Evolutionary conservation across 192 early-diverging fungal species (phyloP).

Genomic region (Coemansia sp.): DNA sequence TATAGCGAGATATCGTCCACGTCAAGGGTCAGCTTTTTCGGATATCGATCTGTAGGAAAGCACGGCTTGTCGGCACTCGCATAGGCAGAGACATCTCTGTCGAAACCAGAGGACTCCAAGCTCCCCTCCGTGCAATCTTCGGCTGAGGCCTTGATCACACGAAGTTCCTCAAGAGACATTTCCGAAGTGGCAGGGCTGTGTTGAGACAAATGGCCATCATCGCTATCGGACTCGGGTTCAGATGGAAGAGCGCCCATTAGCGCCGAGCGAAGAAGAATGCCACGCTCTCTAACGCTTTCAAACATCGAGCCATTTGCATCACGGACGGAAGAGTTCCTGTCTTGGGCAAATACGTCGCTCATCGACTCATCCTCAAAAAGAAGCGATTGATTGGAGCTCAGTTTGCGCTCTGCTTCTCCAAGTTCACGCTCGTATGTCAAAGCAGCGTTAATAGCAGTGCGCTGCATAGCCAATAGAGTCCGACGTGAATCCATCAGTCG

Average conservation of each 20-base stretch:
- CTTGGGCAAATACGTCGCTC: neutral
- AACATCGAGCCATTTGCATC: conserved; percentile 28
- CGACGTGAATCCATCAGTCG: conserved; percentile 45
- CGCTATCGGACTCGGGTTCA: too few relatives aligned
- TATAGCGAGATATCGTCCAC: conserved; percentile 4
- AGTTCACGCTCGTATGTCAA: conserved; percentile 51
- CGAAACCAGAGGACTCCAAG: too few relatives aligned
- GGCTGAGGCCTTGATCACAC: too few relatives aligned
- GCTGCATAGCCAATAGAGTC: conserved; percentile 52
- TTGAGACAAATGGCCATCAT: too few relatives aligned
- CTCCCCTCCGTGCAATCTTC: too few relatives aligned
- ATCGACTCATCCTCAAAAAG: neutral
- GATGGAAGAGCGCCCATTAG: conserved; percentile 23
- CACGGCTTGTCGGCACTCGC: neutral
- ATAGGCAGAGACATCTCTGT: too few relatives aligned
- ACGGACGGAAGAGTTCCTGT: neutral
- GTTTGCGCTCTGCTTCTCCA: conserved; percentile 40
- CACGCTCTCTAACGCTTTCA: conserved; percentile 46
- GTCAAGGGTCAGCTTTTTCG: neutral
- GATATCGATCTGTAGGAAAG: conserved; percentile 3
- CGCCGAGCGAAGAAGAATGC: conserved; percentile 45
- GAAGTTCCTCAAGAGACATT: too few relatives aligned
- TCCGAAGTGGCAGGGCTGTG: too few relatives aligned
- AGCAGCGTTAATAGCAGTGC: conserved; percentile 47
- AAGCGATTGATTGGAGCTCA: conserved; percentile 18